These are phyloP conservation scores for Aspergillus transmontanensis DNA, from an alignment of 2,329 filamentous ascomycete species.

Conservation along the genomic window DNA sequence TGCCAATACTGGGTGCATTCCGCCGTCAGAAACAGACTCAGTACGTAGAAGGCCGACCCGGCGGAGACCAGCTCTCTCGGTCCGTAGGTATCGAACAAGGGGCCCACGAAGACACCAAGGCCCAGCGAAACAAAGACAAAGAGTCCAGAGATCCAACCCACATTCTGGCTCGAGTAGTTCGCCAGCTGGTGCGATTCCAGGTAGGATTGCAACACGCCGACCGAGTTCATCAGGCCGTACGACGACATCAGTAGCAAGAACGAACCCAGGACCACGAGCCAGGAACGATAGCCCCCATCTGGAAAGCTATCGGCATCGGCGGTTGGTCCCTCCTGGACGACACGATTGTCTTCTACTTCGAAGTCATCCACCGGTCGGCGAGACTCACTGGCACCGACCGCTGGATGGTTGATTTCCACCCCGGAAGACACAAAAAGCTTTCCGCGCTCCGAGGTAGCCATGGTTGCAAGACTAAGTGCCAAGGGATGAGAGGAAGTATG, in stretches of 20 bases:
- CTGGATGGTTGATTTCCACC: neutral
- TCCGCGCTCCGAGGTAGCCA: neutral
- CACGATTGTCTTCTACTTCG: neutral
- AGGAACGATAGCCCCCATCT: conserved; percentile 39
- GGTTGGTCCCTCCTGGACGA: neutral
- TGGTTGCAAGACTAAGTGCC: neutral
- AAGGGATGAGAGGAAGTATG: neutral
- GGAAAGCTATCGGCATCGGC: conserved; percentile 23
- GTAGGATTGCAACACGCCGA: conserved; percentile 54
- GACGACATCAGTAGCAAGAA: conserved; percentile 43
- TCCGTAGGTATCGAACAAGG: conserved; percentile 54
- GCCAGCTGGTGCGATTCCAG: conserved; percentile 49
- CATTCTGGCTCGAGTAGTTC: conserved; percentile 45
- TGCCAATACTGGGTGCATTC: conserved; percentile 54
- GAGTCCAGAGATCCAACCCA: conserved; percentile 55
- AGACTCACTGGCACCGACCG: neutral
- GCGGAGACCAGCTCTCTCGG: conserved; percentile 45
- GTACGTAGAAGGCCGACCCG: conserved; percentile 42
- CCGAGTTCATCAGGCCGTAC: conserved; percentile 54
- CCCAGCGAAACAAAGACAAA: conserved; percentile 50
- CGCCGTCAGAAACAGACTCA: conserved; percentile 49
- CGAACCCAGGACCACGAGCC: conserved; percentile 40
- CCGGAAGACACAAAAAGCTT: neutral
- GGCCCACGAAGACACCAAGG: conserved; percentile 52
- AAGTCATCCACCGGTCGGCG: neutral